Evolutionary conservation across 352 stramenopile species (phyloP), one percentile per base, ranked within the genome.

Genomic region (Phytophthora idaei): DNA sequence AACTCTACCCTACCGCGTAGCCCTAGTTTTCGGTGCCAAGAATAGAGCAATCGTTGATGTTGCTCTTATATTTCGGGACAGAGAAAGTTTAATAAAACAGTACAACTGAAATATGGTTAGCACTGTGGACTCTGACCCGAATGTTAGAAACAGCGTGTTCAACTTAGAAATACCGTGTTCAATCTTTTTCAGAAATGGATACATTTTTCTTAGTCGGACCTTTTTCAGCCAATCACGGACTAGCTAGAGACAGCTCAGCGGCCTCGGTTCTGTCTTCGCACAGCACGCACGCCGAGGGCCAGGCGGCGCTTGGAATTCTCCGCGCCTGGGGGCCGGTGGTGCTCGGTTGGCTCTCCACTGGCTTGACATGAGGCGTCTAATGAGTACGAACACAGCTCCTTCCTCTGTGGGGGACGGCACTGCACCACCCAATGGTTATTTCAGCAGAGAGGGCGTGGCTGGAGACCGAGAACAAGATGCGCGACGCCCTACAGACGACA

Each of bases 181-280:
- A n/a, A n/a, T 42, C 36, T 5, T 17, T 42, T 42, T 3, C 12
- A 42, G 36, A 42, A 42, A 42, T 42, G 36, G 36, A 9, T 42
- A 42, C 36, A n/a, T 42, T 42, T 42, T 42, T 6, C 36, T 17
- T 42, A 42, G 10, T 42, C 36, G 1, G 36, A 42, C 36, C 36
- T 42, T 42, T 73, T 71, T 72, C 57, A 63, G 32, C 70, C 65
- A 77, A 72, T 77, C 56, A 58, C 4, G 36, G 36, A 42, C 36
- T 5, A 9, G 36, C n/a, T 14, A 57, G 56, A 70, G 57, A 60
- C 59, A 66, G 54, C 41, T 58, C 36, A 17, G 25, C 32, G 47
- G 31, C 3, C 29, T 17, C 14, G 28, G 31, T 44, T 49, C 45
- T 45, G 57, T 46, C 36, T 64, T 57, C 34, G 41, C 44, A 51